These are phyloP conservation scores for Gilbertella persicaria DNA, from an alignment of 371 early-diverging fungal species.

Conservation along the genomic window DNA sequence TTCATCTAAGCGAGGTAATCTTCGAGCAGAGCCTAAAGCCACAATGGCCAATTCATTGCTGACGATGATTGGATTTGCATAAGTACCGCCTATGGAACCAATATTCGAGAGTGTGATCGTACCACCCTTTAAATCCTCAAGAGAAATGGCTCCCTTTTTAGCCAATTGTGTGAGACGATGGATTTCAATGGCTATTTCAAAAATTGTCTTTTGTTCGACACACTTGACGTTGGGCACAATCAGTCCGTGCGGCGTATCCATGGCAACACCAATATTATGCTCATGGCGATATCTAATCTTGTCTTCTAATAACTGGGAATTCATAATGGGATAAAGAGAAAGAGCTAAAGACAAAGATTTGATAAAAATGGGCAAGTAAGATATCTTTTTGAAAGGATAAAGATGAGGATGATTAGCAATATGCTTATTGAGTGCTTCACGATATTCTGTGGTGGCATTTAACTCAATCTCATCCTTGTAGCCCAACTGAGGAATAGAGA, in stretches of 20 bases:
- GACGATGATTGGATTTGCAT: slow-evolving; percentile 85
- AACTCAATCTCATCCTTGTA: slow-evolving; percentile 87
- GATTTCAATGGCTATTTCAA: slow-evolving; percentile 86
- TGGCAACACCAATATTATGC: slow-evolving; percentile 93
- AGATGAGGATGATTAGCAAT: slow-evolving; percentile 34
- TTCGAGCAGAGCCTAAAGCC: slow-evolving; percentile 81
- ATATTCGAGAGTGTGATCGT: slow-evolving; percentile 93
- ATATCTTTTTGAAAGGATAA: slow-evolving; percentile 69
- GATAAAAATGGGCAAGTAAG: slow-evolving; percentile 92
- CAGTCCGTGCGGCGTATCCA: slow-evolving; percentile 93
- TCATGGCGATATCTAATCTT: slow-evolving; percentile 67
- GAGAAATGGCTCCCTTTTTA: slow-evolving; percentile 57
- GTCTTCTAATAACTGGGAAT: slow-evolving; percentile 48
- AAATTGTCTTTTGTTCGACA: slow-evolving; percentile 78
- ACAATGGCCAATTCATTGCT: slow-evolving; percentile 85
- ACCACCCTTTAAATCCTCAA: slow-evolving; percentile 77
- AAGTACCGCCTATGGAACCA: slow-evolving; percentile 90
- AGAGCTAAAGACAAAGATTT: slow-evolving; percentile 86
- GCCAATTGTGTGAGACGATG: slow-evolving; percentile 72
- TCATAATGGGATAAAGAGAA: slow-evolving; percentile 79
- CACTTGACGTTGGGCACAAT: slow-evolving; percentile 92
- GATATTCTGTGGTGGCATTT: slow-evolving; percentile 63
- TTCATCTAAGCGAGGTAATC: slow-evolving; percentile 76
- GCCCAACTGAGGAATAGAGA: slow-evolving; percentile 91
- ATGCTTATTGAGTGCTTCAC: slow-evolving; percentile 64